Evolutionary conservation across 2,329 filamentous ascomycete species (phyloP).

Genomic region (Calonectria naviculata): DNA sequence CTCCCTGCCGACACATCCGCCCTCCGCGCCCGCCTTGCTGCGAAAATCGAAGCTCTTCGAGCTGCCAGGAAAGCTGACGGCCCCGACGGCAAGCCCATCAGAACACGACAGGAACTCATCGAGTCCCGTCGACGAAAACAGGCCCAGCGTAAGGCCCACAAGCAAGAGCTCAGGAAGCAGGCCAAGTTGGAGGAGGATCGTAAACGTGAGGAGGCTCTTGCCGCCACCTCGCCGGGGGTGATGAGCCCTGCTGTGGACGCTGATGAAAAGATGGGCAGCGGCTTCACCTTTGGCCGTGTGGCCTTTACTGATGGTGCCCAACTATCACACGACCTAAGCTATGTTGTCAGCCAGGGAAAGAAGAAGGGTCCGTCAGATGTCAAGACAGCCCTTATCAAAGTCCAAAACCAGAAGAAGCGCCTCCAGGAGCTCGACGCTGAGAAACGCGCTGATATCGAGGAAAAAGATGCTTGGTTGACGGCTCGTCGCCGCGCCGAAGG

Average conservation of each 20-base stretch:
- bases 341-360: constrained; percentile 64
- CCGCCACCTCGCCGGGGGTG: constrained; percentile 70
- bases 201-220: constrained; percentile 71
- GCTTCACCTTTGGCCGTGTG: constrained; percentile 92
- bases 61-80: constrained; percentile 89
- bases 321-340: constrained; percentile 78
- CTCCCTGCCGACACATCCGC: constrained; percentile 78
- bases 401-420: constrained; percentile 87
- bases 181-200: constrained; percentile 84
- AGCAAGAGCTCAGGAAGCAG: constrained; percentile 83
- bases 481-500: constrained; percentile 91
- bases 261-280: constrained; percentile 68
- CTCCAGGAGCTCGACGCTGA: constrained; percentile 79
- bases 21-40: constrained; percentile 81
- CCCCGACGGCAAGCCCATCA: constrained; percentile 78
- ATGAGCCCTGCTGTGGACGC: constrained; percentile 66
- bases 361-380: constrained; percentile 87
- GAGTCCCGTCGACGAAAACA: constrained; percentile 90
- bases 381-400: constrained; percentile 85
- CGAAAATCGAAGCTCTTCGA: constrained; percentile 86
- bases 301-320: constrained; percentile 88
- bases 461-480: constrained; percentile 95
- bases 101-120: constrained; percentile 90
- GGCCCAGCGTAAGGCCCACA: constrained; percentile 85
- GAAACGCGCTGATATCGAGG: constrained; percentile 87